Percentiles rank a stretch among this genome's conserved stretches.
phyloP scores from a whole-genome alignment of 1,284 basidiomycete genomes.

The Ustilago tritici region DNA sequence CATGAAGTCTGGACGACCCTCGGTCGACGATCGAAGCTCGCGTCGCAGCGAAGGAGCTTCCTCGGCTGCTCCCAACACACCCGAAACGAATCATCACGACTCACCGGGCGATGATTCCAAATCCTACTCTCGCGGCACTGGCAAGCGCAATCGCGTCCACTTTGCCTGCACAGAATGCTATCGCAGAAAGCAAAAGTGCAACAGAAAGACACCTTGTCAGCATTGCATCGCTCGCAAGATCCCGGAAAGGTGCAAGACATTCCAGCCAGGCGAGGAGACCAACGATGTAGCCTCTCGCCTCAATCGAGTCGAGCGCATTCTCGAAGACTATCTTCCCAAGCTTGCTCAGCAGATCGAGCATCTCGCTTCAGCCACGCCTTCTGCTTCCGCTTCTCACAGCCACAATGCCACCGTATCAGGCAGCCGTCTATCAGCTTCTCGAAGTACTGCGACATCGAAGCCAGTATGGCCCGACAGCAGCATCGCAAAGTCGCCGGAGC shows the following conservation, averaged over 20 bases:
- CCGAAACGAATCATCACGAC: conserved; percentile 25
- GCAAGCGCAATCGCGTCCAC: conserved; percentile 61
- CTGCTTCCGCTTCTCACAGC: conserved; percentile 2
- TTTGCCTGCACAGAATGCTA: conserved; percentile 68
- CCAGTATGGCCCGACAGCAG: conserved; percentile 13
- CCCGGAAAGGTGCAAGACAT: conserved; percentile 64
- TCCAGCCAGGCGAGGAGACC: conserved; percentile 60
- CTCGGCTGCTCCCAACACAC: conserved; percentile 37
- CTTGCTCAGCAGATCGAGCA: conserved; percentile 43
- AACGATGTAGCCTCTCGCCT: conserved; percentile 58
- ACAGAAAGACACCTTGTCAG: conserved; percentile 65
- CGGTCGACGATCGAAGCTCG: conserved; percentile 23
- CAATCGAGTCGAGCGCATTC: conserved; percentile 51
- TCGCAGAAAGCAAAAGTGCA: conserved; percentile 67
- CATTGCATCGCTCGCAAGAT: conserved; percentile 67
- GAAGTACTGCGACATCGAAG: conserved; percentile 7
- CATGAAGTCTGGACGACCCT: conserved; percentile 29
- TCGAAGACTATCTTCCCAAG: conserved; percentile 52
- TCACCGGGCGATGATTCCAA: conserved; percentile 34
- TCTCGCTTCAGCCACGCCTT: conserved; percentile 14
- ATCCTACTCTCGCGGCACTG: conserved; percentile 29
- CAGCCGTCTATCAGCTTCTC: conserved; percentile 13
- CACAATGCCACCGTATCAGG: conserved; percentile 7
- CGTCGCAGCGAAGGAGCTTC: conserved; percentile 35
- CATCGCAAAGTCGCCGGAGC: conserved; percentile 27